phyloP scores from a whole-genome alignment of 148 eudicot genomes.

The Silene uniflora region DNA sequence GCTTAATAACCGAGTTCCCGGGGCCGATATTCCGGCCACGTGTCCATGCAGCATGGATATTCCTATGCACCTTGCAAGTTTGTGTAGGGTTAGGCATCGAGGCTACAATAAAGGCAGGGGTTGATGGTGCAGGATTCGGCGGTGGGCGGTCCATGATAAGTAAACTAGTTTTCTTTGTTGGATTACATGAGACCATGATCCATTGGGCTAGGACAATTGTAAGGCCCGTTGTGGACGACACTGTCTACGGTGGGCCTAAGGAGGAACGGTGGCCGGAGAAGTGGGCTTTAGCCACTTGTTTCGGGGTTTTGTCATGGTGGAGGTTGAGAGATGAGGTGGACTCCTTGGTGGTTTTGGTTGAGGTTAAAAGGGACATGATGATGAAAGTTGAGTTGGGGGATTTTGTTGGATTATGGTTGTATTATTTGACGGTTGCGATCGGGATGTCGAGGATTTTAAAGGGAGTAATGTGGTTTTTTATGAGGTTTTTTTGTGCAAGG shows the following conservation, averaged over 20 bases:
- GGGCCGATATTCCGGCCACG: conserved; percentile 30
- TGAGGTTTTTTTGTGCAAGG: conserved; percentile 30
- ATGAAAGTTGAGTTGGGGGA: conserved; percentile 52
- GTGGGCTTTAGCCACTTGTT: conserved; percentile 49
- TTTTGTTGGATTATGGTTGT: conserved; percentile 78
- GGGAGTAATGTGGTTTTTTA: conserved; percentile 36
- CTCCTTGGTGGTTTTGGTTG: conserved; percentile 59
- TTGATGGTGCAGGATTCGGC: conserved; percentile 47
- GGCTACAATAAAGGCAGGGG: conserved; percentile 46
- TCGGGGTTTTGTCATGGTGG: conserved; percentile 70
- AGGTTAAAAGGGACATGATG: conserved; percentile 48
- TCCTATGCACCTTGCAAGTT: conserved; percentile 53
- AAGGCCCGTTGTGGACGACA: conserved; percentile 75
- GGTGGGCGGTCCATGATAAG: conserved; percentile 35
- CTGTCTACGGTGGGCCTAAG: conserved; percentile 41
- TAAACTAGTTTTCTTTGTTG: conserved; percentile 54
- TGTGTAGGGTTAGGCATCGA: conserved; percentile 63
- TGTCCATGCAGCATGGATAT: conserved; percentile 53
- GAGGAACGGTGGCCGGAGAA: conserved; percentile 57
- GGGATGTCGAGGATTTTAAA: conserved; percentile 62
- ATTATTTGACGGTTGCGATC: conserved; percentile 55
- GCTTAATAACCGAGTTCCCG: conserved; percentile 20
- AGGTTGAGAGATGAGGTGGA: conserved; percentile 70
- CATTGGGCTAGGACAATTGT: conserved; percentile 61
- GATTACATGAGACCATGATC: conserved; percentile 72